Conservation (phyloP, 352 stramenopile genomes). For the Lagenidium giganteum region DNA sequence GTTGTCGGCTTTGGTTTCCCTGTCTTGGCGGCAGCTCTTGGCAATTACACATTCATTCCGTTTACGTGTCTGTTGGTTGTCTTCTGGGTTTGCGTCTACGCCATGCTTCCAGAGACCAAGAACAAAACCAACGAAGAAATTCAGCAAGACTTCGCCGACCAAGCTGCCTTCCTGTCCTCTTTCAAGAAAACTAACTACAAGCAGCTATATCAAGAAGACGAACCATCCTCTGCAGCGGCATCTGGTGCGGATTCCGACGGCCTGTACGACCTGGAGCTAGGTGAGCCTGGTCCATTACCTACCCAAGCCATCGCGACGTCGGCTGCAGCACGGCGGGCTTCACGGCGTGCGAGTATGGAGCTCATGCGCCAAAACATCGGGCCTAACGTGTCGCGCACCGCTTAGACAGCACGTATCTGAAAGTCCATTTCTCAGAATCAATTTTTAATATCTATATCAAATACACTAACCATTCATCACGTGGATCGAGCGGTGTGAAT, state of each 20-base stretch:
- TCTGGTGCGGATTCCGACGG: neutral
- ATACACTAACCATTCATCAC: too few relatives aligned
- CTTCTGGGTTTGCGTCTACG: constrained; percentile 31
- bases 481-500: too few relatives aligned
- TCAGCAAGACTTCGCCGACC: constrained; percentile 25
- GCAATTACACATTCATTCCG: constrained; percentile 31
- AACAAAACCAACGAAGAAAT: constrained; percentile 37
- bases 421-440: too few relatives aligned
- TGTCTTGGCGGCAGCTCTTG: constrained; percentile 18
- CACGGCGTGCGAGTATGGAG: constrained; percentile 10
- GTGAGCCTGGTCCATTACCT: too few relatives aligned
- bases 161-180: constrained; percentile 18
- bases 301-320: neutral
- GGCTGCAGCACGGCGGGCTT: neutral
- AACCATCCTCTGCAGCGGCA: neutral
- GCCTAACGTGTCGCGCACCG: constrained; percentile 13
- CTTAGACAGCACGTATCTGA: too few relatives aligned
- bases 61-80: constrained; percentile 26
- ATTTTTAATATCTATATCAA: too few relatives aligned
- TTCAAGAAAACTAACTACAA: constrained; percentile 28
- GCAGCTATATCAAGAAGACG: neutral
- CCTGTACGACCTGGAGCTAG: too few relatives aligned
- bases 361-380: constrained; percentile 10
- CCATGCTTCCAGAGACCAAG: constrained; percentile 31
- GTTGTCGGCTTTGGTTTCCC: constrained; percentile 29